Conservation (phyloP, 257 asterid species). For the Striga asiatica region DNA sequence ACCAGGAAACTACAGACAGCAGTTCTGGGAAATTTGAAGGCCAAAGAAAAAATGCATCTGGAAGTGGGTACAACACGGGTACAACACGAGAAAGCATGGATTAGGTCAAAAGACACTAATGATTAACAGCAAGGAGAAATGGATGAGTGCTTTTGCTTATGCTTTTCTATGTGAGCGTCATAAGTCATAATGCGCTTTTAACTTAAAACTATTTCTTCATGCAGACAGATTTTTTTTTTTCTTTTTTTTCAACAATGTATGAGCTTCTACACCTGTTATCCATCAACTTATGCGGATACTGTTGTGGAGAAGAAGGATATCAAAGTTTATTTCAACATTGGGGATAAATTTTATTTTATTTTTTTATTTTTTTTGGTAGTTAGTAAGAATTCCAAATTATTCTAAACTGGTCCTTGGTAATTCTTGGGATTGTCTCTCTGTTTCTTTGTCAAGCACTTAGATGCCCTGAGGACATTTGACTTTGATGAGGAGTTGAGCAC, state of each 20-base stretch:
- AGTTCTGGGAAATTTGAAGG: background rate
- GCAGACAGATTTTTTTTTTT: background rate
- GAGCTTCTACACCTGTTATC: background rate
- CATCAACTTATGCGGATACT: background rate
- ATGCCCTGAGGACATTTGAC: no score
- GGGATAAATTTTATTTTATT: no score
- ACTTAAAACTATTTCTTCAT: background rate
- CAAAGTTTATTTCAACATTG: background rate
- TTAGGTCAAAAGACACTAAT: slow-evolving; percentile 11
- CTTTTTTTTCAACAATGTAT: background rate
- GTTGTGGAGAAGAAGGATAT: background rate
- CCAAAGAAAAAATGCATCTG: slow-evolving; percentile 4
- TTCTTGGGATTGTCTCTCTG: no score
- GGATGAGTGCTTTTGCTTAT: background rate
- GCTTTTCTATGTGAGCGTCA: background rate
- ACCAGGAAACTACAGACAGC: slow-evolving; percentile 5
- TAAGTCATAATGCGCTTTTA: background rate
- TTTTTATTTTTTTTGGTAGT: no score
- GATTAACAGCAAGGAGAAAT: background rate
- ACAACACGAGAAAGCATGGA: slow-evolving; percentile 15
- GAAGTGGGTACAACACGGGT: slow-evolving; percentile 14
- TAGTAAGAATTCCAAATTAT: no score
- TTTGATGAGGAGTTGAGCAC: no score
- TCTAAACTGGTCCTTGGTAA: background rate
- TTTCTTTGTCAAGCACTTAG: slow-evolving; percentile 4